Conservation (phyloP, 345 rosid species). For the Salix udensis region DNA sequence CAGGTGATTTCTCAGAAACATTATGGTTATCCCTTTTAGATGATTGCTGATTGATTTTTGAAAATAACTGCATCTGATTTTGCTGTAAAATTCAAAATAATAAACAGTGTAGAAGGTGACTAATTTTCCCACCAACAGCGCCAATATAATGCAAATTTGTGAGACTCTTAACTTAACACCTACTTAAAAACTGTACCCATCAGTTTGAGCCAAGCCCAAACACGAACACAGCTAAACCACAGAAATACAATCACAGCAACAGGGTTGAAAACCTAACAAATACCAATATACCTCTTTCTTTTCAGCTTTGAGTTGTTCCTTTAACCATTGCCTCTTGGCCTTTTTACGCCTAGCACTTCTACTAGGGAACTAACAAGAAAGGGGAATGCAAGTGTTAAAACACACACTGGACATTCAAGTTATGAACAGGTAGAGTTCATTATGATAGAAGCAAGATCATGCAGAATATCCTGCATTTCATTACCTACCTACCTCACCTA, state of each 20-base stretch:
- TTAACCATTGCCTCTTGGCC: constrained; percentile 73
- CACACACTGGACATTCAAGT: constrained; percentile 1
- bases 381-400: background rate
- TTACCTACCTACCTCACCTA: background rate
- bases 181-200: background rate
- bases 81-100: constrained; percentile 35
- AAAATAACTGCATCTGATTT: constrained; percentile 32
- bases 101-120: background rate
- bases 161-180: too few species aligned
- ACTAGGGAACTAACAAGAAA: constrained; percentile 59
- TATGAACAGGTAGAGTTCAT: background rate
- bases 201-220: background rate
- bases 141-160: background rate
- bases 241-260: background rate
- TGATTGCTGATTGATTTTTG: constrained; percentile 35
- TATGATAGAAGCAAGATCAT: background rate
- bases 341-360: constrained; percentile 93
- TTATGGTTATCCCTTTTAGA: constrained; percentile 29
- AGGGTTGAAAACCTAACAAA: background rate
- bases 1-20: constrained; percentile 24
- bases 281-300: constrained; percentile 52
- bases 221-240: background rate
- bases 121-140: background rate
- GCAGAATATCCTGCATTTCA: background rate
- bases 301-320: constrained; percentile 58